Evolutionary conservation across 2,329 filamentous ascomycete genomes (phyloP).

Genomic region (Fusarium sp.): DNA sequence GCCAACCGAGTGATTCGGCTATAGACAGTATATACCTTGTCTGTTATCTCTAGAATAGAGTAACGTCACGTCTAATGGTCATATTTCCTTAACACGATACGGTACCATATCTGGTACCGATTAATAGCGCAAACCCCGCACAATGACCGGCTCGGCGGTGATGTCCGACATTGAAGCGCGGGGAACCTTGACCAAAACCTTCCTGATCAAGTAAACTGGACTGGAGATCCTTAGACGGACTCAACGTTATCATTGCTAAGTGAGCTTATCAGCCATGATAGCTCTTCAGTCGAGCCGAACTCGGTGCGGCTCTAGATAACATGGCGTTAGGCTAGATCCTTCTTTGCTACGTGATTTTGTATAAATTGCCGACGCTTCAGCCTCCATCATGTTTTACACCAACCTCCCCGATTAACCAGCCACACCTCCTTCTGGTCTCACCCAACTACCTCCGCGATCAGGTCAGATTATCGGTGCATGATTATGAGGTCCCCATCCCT

Average conservation of each 20-base stretch:
- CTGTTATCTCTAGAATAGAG: too few relatives aligned
- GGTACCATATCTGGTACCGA: too few relatives aligned
- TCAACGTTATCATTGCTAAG: background rate
- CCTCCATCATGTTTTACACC: background rate
- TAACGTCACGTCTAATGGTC: too few relatives aligned
- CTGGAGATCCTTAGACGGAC: background rate
- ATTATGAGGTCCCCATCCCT: constrained; percentile 18
- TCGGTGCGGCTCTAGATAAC: background rate
- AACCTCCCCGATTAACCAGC: background rate
- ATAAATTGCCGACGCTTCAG: constrained; percentile 5
- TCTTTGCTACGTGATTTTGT: background rate
- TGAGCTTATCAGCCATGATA: constrained; percentile 5
- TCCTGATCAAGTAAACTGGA: constrained; percentile 18
- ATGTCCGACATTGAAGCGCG: constrained; percentile 1
- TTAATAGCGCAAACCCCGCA: constrained; percentile 4
- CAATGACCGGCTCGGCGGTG: background rate
- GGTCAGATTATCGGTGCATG: too few relatives aligned
- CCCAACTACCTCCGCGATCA: background rate
- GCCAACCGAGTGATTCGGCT: too few relatives aligned
- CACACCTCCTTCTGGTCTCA: background rate
- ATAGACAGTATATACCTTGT: too few relatives aligned
- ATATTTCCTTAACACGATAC: too few relatives aligned
- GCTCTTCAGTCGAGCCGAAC: constrained; percentile 3
- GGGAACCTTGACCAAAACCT: constrained; percentile 7
- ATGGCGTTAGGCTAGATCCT: background rate